These are phyloP conservation scores for Cyberlindnera xishuangbannaensis DNA, from an alignment of 805 yeast genomes.

Conservation along the genomic window DNA sequence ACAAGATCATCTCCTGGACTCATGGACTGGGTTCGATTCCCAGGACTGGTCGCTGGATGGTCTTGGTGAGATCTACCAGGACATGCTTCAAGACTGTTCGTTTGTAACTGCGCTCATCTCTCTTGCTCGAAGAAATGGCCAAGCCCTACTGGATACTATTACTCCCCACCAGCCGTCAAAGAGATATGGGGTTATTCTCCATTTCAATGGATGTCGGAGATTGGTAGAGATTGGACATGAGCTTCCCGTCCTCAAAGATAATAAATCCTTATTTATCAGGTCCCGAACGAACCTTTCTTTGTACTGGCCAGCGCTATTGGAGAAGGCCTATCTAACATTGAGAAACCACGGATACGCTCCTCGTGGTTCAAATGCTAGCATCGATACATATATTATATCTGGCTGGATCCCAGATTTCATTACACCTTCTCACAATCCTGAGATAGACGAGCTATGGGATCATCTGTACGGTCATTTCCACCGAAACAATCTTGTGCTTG, in stretches of 20 bases:
- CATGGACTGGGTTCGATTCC: constrained; percentile 5
- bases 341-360: constrained; percentile 50
- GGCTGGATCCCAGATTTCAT: constrained; percentile 72
- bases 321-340: constrained; percentile 65
- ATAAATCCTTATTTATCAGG: constrained; percentile 13
- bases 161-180: constrained; percentile 17
- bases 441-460: constrained; percentile 30
- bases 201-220: constrained; percentile 49
- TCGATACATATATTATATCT: constrained; percentile 57
- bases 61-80: constrained; percentile 38
- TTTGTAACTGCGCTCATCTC: constrained; percentile 65
- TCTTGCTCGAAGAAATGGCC: constrained; percentile 27
- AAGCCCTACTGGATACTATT: constrained; percentile 5
- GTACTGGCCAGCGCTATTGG: constrained; percentile 68
- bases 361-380: constrained; percentile 70
- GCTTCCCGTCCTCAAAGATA: constrained; percentile 33
- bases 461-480: constrained; percentile 27
- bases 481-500: constrained; percentile 39
- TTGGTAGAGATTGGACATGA: constrained; percentile 40
- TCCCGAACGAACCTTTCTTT: constrained; percentile 14
- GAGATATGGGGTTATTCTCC: constrained; percentile 36
- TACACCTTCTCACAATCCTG: constrained; percentile 29
- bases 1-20: constrained; percentile 7
- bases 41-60: constrained; percentile 21
- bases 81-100: constrained; percentile 61